phyloP scores from a whole-genome alignment of 2,329 filamentous ascomycete genomes.

The Sclerotiophoma versabilis region DNA sequence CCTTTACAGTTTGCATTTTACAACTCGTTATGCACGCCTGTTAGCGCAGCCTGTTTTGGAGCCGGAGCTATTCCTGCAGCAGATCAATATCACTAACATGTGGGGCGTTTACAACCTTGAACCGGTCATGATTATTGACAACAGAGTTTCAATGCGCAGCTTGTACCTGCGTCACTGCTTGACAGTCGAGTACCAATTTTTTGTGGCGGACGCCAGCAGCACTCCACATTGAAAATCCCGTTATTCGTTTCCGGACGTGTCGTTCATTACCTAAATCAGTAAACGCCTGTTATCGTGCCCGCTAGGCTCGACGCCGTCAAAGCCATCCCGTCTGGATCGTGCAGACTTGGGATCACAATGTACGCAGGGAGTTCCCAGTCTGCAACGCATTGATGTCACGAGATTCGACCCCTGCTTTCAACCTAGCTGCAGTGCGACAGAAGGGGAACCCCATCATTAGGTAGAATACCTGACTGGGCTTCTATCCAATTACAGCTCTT shows the following conservation, averaged over 20 bases:
- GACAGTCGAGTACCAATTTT: conserved; percentile 30
- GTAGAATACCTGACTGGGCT: conserved; percentile 8
- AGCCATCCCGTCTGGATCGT: conserved; percentile 45
- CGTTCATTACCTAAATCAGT: conserved; percentile 37
- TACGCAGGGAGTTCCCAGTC: conserved; percentile 36
- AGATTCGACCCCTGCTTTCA: conserved; percentile 19
- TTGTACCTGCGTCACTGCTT: conserved; percentile 43
- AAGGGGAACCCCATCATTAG: conserved; percentile 9
- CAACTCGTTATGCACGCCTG: conserved; percentile 4
- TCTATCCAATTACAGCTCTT: conserved; percentile 15
- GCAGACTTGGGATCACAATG: conserved; percentile 38
- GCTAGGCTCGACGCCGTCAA: conserved; percentile 41
- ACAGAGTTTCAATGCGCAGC: conserved; percentile 14
- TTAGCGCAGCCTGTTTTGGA: conserved; percentile 15
- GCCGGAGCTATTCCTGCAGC: conserved; percentile 18
- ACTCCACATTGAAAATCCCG: conserved; percentile 35
- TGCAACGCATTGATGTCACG: conserved; percentile 14
- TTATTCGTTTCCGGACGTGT: conserved; percentile 36
- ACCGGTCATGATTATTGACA: conserved; percentile 2
- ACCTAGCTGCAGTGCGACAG: conserved; percentile 22
- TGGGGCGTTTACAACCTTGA: conserved; percentile 4
- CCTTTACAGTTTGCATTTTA: conserved; percentile 14
- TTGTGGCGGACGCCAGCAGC: conserved; percentile 41
- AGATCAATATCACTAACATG: conserved; percentile 15
- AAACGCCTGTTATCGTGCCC: conserved; percentile 38